Evolutionary conservation across 2,329 filamentous ascomycete genomes (phyloP).

Genomic region (Ophiocordyceps australis): DNA sequence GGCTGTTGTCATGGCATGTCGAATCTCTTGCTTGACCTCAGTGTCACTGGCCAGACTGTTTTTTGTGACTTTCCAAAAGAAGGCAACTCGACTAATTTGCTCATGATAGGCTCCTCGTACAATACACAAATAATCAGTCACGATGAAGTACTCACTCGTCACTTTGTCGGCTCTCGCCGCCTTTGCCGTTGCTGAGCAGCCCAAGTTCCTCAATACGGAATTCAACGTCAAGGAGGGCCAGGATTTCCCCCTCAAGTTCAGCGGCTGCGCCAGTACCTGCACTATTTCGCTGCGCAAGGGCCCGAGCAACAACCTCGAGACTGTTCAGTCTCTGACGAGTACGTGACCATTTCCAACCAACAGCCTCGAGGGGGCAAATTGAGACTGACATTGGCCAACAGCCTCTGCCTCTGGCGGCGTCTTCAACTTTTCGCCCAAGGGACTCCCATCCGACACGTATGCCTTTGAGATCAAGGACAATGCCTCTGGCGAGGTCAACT

Average conservation of each 20-base stretch:
- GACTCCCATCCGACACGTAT: slow-evolving; percentile 13
- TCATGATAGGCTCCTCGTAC: no score
- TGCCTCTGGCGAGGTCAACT: slow-evolving; percentile 10
- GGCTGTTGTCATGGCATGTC: no score
- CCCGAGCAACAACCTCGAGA: slow-evolving; percentile 8
- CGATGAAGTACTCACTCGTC: slow-evolving; percentile 17
- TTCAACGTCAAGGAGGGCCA: slow-evolving; percentile 11
- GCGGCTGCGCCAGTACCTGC: slow-evolving; percentile 14
- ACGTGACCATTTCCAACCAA: slow-evolving; percentile 5
- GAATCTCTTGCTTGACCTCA: no score
- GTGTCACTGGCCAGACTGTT: no score
- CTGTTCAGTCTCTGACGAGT: slow-evolving; percentile 13
- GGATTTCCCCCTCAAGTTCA: slow-evolving; percentile 13
- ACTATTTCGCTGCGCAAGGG: slow-evolving; percentile 16
- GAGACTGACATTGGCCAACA: slow-evolving; percentile 1
- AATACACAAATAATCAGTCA: no score
- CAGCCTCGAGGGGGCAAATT: no score
- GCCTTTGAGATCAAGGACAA: slow-evolving; percentile 15
- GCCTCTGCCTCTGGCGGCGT: slow-evolving; percentile 6
- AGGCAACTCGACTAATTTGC: no score
- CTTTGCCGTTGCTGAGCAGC: slow-evolving; percentile 10
- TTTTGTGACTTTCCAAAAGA: no score
- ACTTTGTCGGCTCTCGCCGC: slow-evolving; percentile 11
- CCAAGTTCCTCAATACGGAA: slow-evolving; percentile 13
- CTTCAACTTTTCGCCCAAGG: slow-evolving; percentile 10